phyloP scores from a whole-genome alignment of 2,329 filamentous ascomycete species.

The Sporothrix sp. region DNA sequence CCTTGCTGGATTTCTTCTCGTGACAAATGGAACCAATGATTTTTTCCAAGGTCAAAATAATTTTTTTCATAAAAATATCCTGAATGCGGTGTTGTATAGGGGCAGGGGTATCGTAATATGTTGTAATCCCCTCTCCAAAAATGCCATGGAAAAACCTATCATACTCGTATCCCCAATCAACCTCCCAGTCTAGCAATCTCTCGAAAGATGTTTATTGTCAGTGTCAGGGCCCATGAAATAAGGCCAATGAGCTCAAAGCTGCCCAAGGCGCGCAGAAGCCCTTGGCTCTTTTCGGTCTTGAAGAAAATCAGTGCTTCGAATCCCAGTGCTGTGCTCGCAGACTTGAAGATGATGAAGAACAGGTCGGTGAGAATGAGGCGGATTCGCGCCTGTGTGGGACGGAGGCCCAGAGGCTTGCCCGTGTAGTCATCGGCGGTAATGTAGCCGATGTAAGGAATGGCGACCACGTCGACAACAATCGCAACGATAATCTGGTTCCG shows the following conservation, averaged over 20 bases:
- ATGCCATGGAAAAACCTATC: neutral
- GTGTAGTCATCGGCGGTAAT: conserved; percentile 97
- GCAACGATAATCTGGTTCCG: conserved; percentile 77
- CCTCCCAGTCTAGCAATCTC: conserved; percentile 20
- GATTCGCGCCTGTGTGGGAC: conserved; percentile 75
- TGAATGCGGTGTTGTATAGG: neutral
- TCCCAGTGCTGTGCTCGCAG: conserved; percentile 75
- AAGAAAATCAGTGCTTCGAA: conserved; percentile 22
- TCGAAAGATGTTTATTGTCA: conserved; percentile 21
- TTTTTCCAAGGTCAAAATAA: no score
- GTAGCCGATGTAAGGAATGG: conserved; percentile 82
- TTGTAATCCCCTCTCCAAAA: no score
- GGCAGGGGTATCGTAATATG: neutral
- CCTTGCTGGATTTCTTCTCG: no score
- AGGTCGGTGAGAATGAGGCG: conserved; percentile 84
- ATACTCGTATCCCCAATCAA: neutral
- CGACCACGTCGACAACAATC: conserved; percentile 78
- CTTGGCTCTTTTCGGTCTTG: conserved; percentile 9
- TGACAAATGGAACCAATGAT: no score
- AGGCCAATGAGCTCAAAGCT: conserved; percentile 21
- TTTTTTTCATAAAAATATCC: no score
- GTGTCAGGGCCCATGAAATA: conserved; percentile 20
- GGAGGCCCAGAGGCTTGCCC: conserved; percentile 80
- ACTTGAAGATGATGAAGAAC: conserved; percentile 95
- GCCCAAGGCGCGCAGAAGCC: conserved; percentile 16